Conservation (phyloP, 176 grass and related monocot species). For the Chloris gayana region DNA sequence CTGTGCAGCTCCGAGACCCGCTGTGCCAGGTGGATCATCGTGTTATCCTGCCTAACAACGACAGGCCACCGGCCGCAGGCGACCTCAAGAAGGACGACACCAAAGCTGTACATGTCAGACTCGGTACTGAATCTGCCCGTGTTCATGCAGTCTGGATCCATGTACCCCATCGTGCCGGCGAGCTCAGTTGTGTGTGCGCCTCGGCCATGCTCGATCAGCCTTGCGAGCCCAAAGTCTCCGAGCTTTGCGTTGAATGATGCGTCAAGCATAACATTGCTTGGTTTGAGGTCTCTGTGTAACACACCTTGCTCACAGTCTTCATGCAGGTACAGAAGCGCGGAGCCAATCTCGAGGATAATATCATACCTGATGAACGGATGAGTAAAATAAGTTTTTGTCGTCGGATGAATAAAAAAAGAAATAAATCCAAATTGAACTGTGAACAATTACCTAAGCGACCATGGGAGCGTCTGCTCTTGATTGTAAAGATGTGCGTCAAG, state of each 20-base stretch:
- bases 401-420: too few species aligned
- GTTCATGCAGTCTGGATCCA: slow-evolving; percentile 20
- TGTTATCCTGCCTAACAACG: rapidly evolving
- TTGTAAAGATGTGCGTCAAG: slow-evolving; percentile 33
- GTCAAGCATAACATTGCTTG: slow-evolving; percentile 47
- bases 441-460: too few species aligned
- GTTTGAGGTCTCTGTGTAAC: slow-evolving; percentile 44
- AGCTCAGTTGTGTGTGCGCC: slow-evolving; percentile 1
- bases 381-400: too few species aligned
- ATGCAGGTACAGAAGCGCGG: neutral
- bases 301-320: neutral
- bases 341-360: neutral
- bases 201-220: slow-evolving; percentile 32
- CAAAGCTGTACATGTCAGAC: slow-evolving; percentile 47
- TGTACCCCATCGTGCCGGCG: slow-evolving; percentile 46
- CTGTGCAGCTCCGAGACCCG: slow-evolving; percentile 31
- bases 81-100: slow-evolving; percentile 50
- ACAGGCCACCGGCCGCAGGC: neutral
- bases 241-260: slow-evolving; percentile 39
- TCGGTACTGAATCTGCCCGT: neutral
- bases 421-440: too few species aligned
- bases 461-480: too few species aligned
- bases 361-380: too few species aligned
- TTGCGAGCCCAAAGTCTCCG: slow-evolving; percentile 42
- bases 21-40: neutral